Percentiles rank a stretch among this genome's conserved stretches.
Evolutionary conservation across 305 asterid species (phyloP).

Genomic region (Fraxinus xanthoxyloides): DNA sequence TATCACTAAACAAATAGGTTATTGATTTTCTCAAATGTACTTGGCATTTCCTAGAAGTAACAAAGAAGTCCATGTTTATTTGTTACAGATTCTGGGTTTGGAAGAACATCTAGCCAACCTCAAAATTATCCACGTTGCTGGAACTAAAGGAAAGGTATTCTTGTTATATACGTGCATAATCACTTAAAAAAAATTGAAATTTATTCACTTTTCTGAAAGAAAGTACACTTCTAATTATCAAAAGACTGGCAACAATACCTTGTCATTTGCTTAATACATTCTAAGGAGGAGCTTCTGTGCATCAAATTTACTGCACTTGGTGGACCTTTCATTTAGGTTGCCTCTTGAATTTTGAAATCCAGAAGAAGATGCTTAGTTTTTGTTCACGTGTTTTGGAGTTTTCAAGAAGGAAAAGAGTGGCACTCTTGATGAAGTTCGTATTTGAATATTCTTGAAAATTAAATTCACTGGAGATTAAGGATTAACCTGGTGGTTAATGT

Average conservation of each 20-base stretch:
- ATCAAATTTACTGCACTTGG: neutral
- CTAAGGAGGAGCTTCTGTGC: neutral
- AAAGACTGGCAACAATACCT: slow-evolving; percentile 1
- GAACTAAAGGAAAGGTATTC: slow-evolving; percentile 93
- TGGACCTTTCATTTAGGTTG: neutral
- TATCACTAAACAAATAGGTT: neutral
- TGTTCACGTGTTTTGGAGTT: neutral
- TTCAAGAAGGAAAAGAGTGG: neutral
- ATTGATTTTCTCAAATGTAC: neutral
- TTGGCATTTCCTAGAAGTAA: slow-evolving; percentile 2
- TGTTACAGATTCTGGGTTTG: slow-evolving; percentile 71
- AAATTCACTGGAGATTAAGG: neutral
- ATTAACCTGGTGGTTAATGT: neutral
- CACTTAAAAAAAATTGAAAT: neutral
- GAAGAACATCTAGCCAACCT: slow-evolving; percentile 58
- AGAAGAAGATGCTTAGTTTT: neutral
- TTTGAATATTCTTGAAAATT: neutral
- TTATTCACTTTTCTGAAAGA: neutral
- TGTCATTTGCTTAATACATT: neutral
- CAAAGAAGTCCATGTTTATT: slow-evolving; percentile 23
- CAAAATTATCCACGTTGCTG: slow-evolving; percentile 84
- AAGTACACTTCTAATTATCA: neutral
- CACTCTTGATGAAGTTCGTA: neutral
- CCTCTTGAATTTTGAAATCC: neutral
- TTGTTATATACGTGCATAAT: slow-evolving; percentile 10